Conservation (phyloP, 2,329 filamentous ascomycete genomes). For the Fusarium denticulatum region DNA sequence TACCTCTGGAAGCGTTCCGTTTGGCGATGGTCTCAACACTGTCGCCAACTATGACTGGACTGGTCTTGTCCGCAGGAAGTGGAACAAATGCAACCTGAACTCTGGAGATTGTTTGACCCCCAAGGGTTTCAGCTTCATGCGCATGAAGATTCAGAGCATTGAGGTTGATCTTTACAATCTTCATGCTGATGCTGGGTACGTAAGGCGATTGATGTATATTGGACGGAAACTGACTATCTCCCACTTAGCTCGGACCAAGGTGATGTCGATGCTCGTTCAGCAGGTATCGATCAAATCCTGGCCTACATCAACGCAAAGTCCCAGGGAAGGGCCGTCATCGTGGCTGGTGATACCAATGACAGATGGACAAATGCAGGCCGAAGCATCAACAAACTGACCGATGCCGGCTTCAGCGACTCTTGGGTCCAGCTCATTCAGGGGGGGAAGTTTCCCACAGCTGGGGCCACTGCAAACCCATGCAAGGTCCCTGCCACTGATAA, state of each 20-base stretch:
- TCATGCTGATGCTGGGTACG: constrained; percentile 68
- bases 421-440: constrained; percentile 66
- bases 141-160: constrained; percentile 61
- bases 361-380: constrained; percentile 64
- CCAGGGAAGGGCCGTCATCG: constrained; percentile 67
- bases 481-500: constrained; percentile 64
- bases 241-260: constrained; percentile 54
- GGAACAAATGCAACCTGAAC: constrained; percentile 66
- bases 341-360: constrained; percentile 73
- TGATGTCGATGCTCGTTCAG: constrained; percentile 65
- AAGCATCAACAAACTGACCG: constrained; percentile 58
- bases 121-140: constrained; percentile 77
- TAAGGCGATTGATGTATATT: accelerated
- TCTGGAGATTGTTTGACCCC: constrained; percentile 73
- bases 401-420: constrained; percentile 64
- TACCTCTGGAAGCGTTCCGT: constrained; percentile 70
- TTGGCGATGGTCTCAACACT: constrained; percentile 73
- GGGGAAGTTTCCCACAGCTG: constrained; percentile 57
- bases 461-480: constrained; percentile 56
- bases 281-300: constrained; percentile 69
- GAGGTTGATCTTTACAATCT: constrained; percentile 74
- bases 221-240: neutral
- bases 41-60: constrained; percentile 67
- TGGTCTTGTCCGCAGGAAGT: constrained; percentile 64
- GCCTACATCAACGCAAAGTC: constrained; percentile 66